phyloP scores from a whole-genome alignment of 2,329 filamentous ascomycete species.

The Colletotrichum nymphaeae region DNA sequence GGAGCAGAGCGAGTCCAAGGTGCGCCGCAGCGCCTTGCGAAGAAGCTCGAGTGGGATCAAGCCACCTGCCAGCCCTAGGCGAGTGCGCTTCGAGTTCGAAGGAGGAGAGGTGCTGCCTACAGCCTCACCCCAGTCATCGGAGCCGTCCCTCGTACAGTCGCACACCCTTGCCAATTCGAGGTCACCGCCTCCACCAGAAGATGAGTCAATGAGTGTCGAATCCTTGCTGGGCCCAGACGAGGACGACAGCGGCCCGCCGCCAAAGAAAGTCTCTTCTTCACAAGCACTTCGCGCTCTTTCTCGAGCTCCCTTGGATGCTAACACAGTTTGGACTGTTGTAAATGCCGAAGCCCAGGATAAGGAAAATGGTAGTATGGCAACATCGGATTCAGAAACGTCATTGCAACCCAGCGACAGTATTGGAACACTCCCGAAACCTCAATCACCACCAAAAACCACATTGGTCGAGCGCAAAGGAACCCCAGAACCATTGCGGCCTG shows the following conservation, averaged over 20 bases:
- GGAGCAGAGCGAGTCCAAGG: constrained; percentile 62
- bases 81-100: constrained; percentile 72
- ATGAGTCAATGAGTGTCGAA: constrained; percentile 42
- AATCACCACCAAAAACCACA: neutral
- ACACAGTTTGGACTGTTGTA: constrained; percentile 64
- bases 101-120: constrained; percentile 71
- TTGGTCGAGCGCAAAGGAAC: neutral
- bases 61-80: constrained; percentile 64
- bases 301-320: constrained; percentile 61
- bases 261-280: constrained; percentile 67
- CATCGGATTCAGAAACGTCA: constrained; percentile 26
- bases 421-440: neutral
- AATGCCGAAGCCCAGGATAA: constrained; percentile 40
- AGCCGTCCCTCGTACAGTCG: constrained; percentile 45
- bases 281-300: constrained; percentile 65
- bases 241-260: constrained; percentile 54
- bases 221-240: constrained; percentile 51
- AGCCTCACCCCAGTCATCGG: constrained; percentile 60
- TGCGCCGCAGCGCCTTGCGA: constrained; percentile 67
- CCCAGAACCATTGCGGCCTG: neutral
- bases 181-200: constrained; percentile 39
- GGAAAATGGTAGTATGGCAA: constrained; percentile 27
- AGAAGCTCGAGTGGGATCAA: constrained; percentile 63
- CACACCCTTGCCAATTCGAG: constrained; percentile 39
- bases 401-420: constrained; percentile 13